phyloP scores from a whole-genome alignment of 345 rosid genomes.

The Trapa incisa region DNA sequence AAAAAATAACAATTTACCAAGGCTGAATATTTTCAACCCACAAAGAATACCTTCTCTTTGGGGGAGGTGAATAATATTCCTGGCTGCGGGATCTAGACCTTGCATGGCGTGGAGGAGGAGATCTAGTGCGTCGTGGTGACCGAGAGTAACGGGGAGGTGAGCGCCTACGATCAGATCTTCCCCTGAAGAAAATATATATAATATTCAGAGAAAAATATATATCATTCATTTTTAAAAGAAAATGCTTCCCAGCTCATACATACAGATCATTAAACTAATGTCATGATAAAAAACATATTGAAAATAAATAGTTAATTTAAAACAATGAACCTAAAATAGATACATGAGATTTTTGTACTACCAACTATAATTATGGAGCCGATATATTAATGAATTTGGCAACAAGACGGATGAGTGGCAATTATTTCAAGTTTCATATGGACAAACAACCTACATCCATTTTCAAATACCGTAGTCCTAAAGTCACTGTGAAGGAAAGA shows the following conservation, averaged over 20 bases:
- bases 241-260: not conserved
- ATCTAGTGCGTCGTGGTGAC: constrained; percentile 48
- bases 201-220: not conserved
- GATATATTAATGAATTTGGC: not conserved
- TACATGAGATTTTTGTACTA: not conserved
- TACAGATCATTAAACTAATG: not conserved
- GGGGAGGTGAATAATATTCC: constrained; percentile 52
- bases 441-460: not conserved
- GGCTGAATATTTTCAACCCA: constrained; percentile 6
- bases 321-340: not conserved
- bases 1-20: not conserved
- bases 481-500: not conserved
- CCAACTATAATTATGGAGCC: no score
- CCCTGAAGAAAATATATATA: constrained; percentile 8
- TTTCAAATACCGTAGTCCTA: not conserved
- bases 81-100: constrained; percentile 58
- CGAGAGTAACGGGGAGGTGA: constrained; percentile 59
- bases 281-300: no score
- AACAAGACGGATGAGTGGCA: not conserved
- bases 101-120: constrained; percentile 64
- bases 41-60: constrained; percentile 54
- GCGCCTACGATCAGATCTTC: constrained; percentile 44
- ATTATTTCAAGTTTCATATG: not conserved
- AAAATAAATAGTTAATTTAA: not conserved
- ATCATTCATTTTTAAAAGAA: not conserved